Conservation (phyloP, 2,329 filamentous ascomycete species). For the Penicillium sumatraense region DNA sequence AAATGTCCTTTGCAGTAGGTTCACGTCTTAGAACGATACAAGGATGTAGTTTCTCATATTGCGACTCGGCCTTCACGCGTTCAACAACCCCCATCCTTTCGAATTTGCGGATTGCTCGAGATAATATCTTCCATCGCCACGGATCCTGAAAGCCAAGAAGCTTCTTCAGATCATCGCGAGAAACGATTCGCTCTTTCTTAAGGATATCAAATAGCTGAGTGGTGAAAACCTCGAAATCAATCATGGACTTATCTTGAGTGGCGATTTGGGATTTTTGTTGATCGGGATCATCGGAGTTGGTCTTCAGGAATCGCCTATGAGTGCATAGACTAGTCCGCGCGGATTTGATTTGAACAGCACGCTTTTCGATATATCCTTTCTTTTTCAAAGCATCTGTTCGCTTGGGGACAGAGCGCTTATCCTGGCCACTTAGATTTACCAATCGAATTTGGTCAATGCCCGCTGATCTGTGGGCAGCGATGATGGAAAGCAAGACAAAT, state of each 20-base stretch:
- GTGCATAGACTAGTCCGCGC: constrained; percentile 61
- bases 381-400: constrained; percentile 61
- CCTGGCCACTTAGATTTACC: constrained; percentile 60
- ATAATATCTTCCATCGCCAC: constrained; percentile 48
- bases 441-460: constrained; percentile 65
- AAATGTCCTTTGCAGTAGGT: constrained; percentile 44
- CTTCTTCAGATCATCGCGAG: constrained; percentile 57
- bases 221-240: constrained; percentile 57
- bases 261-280: constrained; percentile 7
- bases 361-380: constrained; percentile 67
- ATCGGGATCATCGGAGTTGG: background rate
- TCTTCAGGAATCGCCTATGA: constrained; percentile 53
- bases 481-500: constrained; percentile 62
- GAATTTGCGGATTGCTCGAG: constrained; percentile 49
- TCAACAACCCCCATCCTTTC: constrained; percentile 52
- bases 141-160: constrained; percentile 47
- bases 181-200: constrained; percentile 55
- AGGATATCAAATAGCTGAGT: constrained; percentile 55
- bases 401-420: constrained; percentile 67
- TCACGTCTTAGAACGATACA: constrained; percentile 51
- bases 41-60: constrained; percentile 47
- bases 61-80: constrained; percentile 48
- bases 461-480: constrained; percentile 57
- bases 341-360: constrained; percentile 52
- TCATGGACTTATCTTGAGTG: constrained; percentile 31